These are phyloP conservation scores for Entoloma clypeatum DNA, from an alignment of 1,284 basidiomycete species.

Conservation along the genomic window DNA sequence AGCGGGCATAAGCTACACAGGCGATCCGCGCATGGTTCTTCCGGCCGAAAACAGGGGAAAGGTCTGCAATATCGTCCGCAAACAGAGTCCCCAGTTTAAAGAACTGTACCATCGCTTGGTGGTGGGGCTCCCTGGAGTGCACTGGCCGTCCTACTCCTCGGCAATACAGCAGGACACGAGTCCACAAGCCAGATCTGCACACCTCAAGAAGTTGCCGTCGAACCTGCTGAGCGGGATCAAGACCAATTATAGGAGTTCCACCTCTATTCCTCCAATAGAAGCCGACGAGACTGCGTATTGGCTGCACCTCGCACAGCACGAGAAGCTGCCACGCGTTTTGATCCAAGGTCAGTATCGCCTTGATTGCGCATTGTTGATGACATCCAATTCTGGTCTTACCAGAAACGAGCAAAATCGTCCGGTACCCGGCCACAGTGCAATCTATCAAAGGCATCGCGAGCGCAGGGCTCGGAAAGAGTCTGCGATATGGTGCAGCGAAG, in stretches of 20 bases:
- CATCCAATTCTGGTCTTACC: slow-evolving; percentile 7
- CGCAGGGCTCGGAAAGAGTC: slow-evolving; percentile 77
- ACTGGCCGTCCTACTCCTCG: slow-evolving; percentile 52
- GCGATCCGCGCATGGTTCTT: slow-evolving; percentile 91
- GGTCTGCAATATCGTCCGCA: slow-evolving; percentile 88
- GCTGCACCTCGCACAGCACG: slow-evolving; percentile 66
- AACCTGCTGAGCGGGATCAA: slow-evolving; percentile 59
- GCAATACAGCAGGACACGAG: slow-evolving; percentile 69
- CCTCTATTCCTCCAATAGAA: slow-evolving; percentile 26
- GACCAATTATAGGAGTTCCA: slow-evolving; percentile 40
- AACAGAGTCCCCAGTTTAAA: slow-evolving; percentile 81
- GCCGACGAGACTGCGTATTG: slow-evolving; percentile 74
- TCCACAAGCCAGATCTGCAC: slow-evolving; percentile 62
- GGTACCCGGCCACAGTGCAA: slow-evolving; percentile 80
- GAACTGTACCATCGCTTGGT: slow-evolving; percentile 82
- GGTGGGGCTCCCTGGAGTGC: slow-evolving; percentile 71
- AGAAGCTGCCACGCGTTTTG: slow-evolving; percentile 53
- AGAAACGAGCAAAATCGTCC: slow-evolving; percentile 80
- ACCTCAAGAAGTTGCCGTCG: slow-evolving; percentile 74
- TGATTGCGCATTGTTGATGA: slow-evolving; percentile 6
- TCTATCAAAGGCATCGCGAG: slow-evolving; percentile 84
- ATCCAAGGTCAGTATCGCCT: slow-evolving; percentile 49
- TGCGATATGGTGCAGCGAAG: slow-evolving; percentile 74
- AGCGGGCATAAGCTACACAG: slow-evolving; percentile 83
- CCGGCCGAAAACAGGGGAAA: slow-evolving; percentile 95